These are phyloP conservation scores for Eugenia klotzschiana DNA, from an alignment of 441 rosid species.

Conservation along the genomic window DNA sequence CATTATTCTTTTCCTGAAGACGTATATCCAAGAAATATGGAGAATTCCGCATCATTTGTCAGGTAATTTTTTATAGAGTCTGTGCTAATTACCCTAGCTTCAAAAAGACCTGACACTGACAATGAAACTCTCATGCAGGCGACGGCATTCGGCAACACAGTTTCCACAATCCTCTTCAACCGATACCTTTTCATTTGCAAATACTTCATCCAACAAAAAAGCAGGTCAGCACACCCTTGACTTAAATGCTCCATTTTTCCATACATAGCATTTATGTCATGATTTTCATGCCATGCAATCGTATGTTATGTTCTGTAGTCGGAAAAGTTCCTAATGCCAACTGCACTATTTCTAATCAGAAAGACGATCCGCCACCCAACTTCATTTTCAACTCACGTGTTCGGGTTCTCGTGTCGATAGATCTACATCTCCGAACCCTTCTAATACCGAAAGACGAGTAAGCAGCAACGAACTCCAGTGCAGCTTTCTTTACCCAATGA, in stretches of 20 bases:
- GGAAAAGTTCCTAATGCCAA: not conserved
- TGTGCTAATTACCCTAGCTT: not conserved
- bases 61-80: constrained; percentile 13
- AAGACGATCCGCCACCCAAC: constrained; percentile 36
- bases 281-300: not conserved
- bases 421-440: constrained; percentile 24
- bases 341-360: constrained; percentile 14
- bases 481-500: too few species aligned
- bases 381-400: constrained; percentile 28
- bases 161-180: constrained; percentile 22
- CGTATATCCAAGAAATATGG: constrained; percentile 19
- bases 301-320: not conserved
- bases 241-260: not conserved
- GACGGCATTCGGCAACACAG: constrained; percentile 6
- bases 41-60: constrained; percentile 12
- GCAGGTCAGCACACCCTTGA: constrained; percentile 11
- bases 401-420: constrained; percentile 34
- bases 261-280: not conserved
- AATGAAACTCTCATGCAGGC: constrained; percentile 13
- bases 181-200: constrained; percentile 25
- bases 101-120: not conserved
- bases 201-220: constrained; percentile 15
- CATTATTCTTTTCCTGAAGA: constrained; percentile 11
- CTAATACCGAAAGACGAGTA: constrained; percentile 20
- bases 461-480: not conserved